phyloP scores from a whole-genome alignment of 305 asterid genomes.

The Fraxinus velutina region DNA sequence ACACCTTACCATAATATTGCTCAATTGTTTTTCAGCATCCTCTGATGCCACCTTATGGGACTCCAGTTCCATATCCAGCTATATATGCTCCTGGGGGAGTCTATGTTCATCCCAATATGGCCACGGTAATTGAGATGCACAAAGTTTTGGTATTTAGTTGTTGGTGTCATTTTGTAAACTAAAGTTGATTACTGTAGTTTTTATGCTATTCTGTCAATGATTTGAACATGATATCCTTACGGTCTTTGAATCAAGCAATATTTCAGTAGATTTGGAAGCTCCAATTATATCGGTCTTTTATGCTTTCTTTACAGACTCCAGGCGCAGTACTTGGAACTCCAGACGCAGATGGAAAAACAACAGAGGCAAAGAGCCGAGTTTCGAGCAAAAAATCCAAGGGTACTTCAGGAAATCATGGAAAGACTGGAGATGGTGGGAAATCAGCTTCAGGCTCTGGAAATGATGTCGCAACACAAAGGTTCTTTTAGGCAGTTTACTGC shows the following conservation, averaged over 20 bases:
- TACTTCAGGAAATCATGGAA: conserved; percentile 48
- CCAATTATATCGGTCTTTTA: not conserved
- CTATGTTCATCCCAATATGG: conserved; percentile 79
- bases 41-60: conserved; percentile 88
- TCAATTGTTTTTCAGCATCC: conserved; percentile 63
- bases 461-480: conserved; percentile 88
- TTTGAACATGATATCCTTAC: not conserved
- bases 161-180: conserved; percentile 3
- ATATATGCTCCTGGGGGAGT: conserved; percentile 84
- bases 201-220: not conserved
- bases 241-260: not conserved
- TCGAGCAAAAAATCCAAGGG: conserved; percentile 53
- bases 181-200: not conserved
- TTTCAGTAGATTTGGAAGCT: not conserved
- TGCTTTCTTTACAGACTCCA: conserved; percentile 37
- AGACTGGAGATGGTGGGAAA: conserved; percentile 59
- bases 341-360: conserved; percentile 56
- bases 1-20: conserved; percentile 18
- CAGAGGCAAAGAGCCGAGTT: conserved; percentile 56
- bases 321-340: conserved; percentile 45
- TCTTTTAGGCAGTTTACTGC: conserved; percentile 16
- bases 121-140: conserved; percentile 46
- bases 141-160: conserved; percentile 6
- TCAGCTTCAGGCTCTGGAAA: conserved; percentile 85
- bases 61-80: conserved; percentile 91